Base-by-base conservation (phyloP, 2,329 filamentous ascomycete genomes). In the Leptographium lundbergii region DNA sequence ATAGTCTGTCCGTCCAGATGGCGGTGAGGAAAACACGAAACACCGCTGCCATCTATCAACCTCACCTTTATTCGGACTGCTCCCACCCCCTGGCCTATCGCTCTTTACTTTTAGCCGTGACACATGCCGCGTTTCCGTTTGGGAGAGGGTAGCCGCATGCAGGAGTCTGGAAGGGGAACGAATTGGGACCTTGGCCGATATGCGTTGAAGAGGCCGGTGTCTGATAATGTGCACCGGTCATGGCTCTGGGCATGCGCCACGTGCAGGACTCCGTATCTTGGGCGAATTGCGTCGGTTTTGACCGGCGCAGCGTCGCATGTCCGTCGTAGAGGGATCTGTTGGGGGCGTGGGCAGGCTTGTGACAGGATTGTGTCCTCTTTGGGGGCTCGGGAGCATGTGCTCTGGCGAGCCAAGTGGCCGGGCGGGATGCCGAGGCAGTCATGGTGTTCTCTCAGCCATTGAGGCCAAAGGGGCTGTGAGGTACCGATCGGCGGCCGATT, bases 1-100 rank as follows among this genome's bases (percentile, higher is more conserved):
- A 48, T 57, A 25, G 47, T 36, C 22, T 42, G 36, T 39, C 36
- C 14, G 36, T 27, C 51, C 42, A 42, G 56, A 47, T 57, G 56
- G 56, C 47, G 56, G 56, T 52, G 56, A 57, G n/a, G 45, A 36
- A 52, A 36, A 51, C 25, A 29, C 24, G 25, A 39, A 54, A 52
- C 24, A 13, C 27, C 29, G 51, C n/a, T 22, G 22, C 24, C 32
- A 34, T n/a, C 27, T 17, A 17, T 39, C 14, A 39, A 3, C 17
- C 14, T 53, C 29, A n/a, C 29, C 29, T 53, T n/a, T 52, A 39
- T 22, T 53, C 51, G 9, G 25, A 52, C 13, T 52, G 25, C 25
- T 32, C 27, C 24, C 25, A 25, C 14, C 7, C 14, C 48, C 25
- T 27, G 17, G 25, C 25, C 48, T 52, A 11, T 47, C 17, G 24